Evolutionary conservation across 768 basidiomycete species (phyloP), one percentile per base, ranked within the genome.

Genomic region (Leucocoprinus birnbaumii): DNA sequence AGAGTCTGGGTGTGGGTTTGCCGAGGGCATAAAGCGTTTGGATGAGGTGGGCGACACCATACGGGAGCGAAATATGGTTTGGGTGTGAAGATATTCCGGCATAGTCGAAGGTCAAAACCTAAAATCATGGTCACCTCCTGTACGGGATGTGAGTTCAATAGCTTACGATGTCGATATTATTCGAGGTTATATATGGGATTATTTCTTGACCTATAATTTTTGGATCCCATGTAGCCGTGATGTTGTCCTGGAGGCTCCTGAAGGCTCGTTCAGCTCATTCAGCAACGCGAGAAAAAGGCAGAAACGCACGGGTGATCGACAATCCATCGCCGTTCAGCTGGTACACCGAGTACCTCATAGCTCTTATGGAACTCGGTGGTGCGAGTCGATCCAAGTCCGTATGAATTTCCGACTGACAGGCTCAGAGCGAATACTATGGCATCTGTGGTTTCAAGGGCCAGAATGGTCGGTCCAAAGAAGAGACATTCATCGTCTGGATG

Each of bases 401-500:
- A 85, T 13, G 89, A 87, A 64, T 96, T 79, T 16, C 94, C 94
- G 19, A 70, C 73, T 4, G 91, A 94, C 51, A 98, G 64, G 56
- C 91, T 94, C 16, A 95, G 64, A 0, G 82, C 88, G 59, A 73
- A 81, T 0, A 89, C 64, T 2, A 48, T 25, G 9, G 42, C 25
- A 27, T 38, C 24, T 16, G 53, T 27, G 24, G 9, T 21, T 9
- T 58, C 54, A 26, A 94, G 74, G 2, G 80, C 76, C 27, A 86
- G 71, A 13, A 96, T 67, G 0, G 91, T 94, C 0, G 94, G 94
- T 3, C 86, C 85, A 67, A 98, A 98, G 77, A 98, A 98, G 79
- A 95, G 82, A 66, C 85, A 86, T 72, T 97, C 94, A 66, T 98
- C 94, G 65, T 97, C 94, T 2, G 94, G 94, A 66, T 98, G 94